A percentile compares a stretch with the other conserved stretches of the same genome.
Evolutionary conservation across 768 basidiomycete genomes (phyloP).

Genomic region (Russula abietina): DNA sequence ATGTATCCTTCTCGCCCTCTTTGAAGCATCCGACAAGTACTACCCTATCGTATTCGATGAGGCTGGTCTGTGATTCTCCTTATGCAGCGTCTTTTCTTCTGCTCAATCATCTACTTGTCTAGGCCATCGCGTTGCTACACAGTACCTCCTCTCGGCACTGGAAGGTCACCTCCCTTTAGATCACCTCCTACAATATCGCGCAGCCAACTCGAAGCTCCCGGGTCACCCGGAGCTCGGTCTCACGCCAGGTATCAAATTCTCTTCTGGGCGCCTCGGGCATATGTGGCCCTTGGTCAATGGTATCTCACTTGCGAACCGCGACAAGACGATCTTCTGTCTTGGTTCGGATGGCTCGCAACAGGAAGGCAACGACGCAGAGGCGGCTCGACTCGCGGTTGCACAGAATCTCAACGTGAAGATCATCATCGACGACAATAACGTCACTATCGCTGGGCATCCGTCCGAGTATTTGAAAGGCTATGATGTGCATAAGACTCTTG

Average conservation of each 20-base stretch:
- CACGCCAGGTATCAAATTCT: constrained; percentile 91
- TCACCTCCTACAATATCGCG: constrained; percentile 79
- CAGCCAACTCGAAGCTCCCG: constrained; percentile 79
- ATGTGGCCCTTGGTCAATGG: constrained; percentile 89
- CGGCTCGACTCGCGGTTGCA: constrained; percentile 81
- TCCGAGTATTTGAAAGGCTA: constrained; percentile 81
- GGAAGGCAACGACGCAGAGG: constrained; percentile 88
- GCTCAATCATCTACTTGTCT: constrained; percentile 10
- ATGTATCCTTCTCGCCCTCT: constrained; percentile 67
- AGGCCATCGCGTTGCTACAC: constrained; percentile 89
- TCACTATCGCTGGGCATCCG: constrained; percentile 89
- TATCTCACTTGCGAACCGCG: constrained; percentile 70
- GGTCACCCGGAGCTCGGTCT: constrained; percentile 87
- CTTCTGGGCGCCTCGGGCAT: constrained; percentile 87
- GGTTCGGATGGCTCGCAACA: constrained; percentile 91
- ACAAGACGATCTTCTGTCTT: constrained; percentile 73
- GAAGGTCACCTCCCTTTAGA: constrained; percentile 66
- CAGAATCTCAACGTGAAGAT: constrained; percentile 79
- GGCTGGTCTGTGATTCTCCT: constrained; percentile 50
- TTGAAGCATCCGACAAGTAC: constrained; percentile 58
- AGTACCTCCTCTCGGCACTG: constrained; percentile 76
- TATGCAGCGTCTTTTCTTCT: not conserved
- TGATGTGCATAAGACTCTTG: constrained; percentile 61
- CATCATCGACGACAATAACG: constrained; percentile 85
- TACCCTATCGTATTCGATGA: constrained; percentile 73